Evolutionary conservation across 2,329 filamentous ascomycete species (phyloP).

Genomic region (Arthroderma sp.): DNA sequence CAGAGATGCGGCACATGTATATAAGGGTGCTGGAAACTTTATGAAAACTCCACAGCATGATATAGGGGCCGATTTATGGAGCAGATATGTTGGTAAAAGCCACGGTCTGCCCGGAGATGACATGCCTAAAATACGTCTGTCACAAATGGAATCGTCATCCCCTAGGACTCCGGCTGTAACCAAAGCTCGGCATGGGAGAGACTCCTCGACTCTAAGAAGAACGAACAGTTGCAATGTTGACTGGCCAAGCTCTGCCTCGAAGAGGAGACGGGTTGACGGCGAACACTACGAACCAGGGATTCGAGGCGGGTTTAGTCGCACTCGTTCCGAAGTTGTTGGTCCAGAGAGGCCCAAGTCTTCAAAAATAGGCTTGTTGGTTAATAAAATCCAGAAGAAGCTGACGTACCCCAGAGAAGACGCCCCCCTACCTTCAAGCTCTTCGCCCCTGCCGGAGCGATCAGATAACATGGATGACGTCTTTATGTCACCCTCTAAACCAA

Average conservation of each 20-base stretch:
- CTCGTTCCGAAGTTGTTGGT: slow-evolving; percentile 24
- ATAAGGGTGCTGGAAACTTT: slow-evolving; percentile 45
- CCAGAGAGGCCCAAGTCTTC: slow-evolving; percentile 29
- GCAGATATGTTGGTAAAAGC: slow-evolving; percentile 51
- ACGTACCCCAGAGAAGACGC: slow-evolving; percentile 20
- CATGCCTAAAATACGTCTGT: slow-evolving; percentile 43
- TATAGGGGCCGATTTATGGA: slow-evolving; percentile 64
- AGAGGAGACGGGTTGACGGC: slow-evolving; percentile 49
- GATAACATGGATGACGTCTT: slow-evolving; percentile 18
- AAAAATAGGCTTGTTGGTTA: slow-evolving; percentile 45
- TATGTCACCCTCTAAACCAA: slow-evolving; percentile 21
- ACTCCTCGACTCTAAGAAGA: slow-evolving; percentile 43
- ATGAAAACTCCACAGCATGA: slow-evolving; percentile 57
- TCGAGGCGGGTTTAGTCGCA: slow-evolving; percentile 32
- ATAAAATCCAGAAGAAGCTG: slow-evolving; percentile 48
- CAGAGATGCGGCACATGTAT: slow-evolving; percentile 38
- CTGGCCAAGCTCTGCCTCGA: slow-evolving; percentile 49
- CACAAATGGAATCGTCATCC: slow-evolving; percentile 56
- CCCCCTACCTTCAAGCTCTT: slow-evolving; percentile 29
- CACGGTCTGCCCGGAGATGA: slow-evolving; percentile 33
- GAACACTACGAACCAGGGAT: slow-evolving; percentile 30
- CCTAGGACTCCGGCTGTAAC: slow-evolving; percentile 47
- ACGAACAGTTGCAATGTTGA: slow-evolving; percentile 56
- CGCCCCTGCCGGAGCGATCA: slow-evolving; percentile 26
- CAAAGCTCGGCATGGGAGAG: slow-evolving; percentile 27